These are phyloP conservation scores for Nicotiana benthamiana DNA, from an alignment of 257 asterid genomes.

Conservation along the genomic window DNA sequence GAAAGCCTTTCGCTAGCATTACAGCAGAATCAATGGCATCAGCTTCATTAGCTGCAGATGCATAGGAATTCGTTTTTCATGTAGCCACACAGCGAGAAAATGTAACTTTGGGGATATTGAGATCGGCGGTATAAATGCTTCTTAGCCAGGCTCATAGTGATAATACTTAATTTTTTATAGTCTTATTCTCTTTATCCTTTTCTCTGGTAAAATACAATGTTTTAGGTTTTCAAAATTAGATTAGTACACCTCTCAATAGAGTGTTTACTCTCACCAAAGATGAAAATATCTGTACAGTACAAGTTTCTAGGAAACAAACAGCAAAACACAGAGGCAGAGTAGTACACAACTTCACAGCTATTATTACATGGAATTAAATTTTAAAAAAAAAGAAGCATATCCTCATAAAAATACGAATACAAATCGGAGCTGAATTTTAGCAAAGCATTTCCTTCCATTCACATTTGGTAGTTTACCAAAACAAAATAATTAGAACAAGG, in stretches of 20 bases:
- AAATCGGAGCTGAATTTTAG: not conserved
- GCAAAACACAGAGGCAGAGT: not conserved
- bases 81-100: too few relatives aligned
- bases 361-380: not conserved
- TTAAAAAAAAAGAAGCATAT: not conserved
- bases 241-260: not conserved
- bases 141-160: too few relatives aligned
- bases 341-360: not conserved
- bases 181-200: not conserved
- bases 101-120: too few relatives aligned
- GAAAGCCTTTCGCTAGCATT: too few relatives aligned
- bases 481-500: not conserved
- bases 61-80: too few relatives aligned
- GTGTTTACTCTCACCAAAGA: not conserved
- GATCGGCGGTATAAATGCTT: not conserved
- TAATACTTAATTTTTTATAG: not conserved
- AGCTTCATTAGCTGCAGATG: too few relatives aligned
- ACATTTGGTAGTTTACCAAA: not conserved
- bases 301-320: not conserved
- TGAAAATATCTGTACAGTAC: not conserved
- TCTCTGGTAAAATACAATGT: not conserved
- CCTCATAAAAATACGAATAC: not conserved
- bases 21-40: too few relatives aligned
- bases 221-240: not conserved
- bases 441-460: not conserved